Evolutionary conservation across 495 filamentous ascomycete genomes (phyloP).

Genomic region (Tuber brumale): DNA sequence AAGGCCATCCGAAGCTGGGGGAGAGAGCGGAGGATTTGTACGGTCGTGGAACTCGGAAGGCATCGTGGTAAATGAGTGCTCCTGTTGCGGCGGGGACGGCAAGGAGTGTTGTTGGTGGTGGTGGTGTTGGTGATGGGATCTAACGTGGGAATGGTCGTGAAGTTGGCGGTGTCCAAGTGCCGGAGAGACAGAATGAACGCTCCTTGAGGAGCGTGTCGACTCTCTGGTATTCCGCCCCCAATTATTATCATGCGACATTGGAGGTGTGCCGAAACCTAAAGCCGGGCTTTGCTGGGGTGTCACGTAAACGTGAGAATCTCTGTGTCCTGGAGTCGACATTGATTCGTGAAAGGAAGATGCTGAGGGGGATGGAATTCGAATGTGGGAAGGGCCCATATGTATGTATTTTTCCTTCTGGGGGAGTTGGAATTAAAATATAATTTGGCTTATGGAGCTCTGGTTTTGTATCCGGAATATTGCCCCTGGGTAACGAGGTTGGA

Average conservation of each 20-base stretch:
- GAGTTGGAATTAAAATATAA: neutral
- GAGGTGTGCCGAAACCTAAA: constrained; percentile 33
- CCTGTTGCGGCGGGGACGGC: constrained; percentile 39
- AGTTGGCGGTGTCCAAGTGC: constrained; percentile 30
- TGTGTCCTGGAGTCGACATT: constrained; percentile 25
- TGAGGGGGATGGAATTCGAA: neutral
- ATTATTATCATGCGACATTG: constrained; percentile 34
- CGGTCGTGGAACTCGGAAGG: constrained; percentile 26
- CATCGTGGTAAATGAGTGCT: constrained; percentile 27
- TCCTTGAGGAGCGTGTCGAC: constrained; percentile 24
- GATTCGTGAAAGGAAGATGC: neutral
- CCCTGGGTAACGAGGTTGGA: constrained; percentile 19
- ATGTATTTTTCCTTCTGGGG: neutral
- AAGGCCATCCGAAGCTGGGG: constrained; percentile 37
- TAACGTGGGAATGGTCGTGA: constrained; percentile 17
- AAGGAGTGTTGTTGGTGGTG: constrained; percentile 29
- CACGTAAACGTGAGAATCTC: constrained; percentile 25
- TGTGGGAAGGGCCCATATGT: neutral
- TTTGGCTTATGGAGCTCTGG: neutral
- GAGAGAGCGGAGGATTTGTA: constrained; percentile 34
- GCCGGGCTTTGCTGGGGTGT: constrained; percentile 35
- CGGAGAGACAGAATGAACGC: constrained; percentile 33
- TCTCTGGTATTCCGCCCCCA: constrained; percentile 34
- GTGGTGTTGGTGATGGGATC: constrained; percentile 11
- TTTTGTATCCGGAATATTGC: constrained; percentile 21